phyloP scores from a whole-genome alignment of 768 basidiomycete species.

The Suillus brevipes region DNA sequence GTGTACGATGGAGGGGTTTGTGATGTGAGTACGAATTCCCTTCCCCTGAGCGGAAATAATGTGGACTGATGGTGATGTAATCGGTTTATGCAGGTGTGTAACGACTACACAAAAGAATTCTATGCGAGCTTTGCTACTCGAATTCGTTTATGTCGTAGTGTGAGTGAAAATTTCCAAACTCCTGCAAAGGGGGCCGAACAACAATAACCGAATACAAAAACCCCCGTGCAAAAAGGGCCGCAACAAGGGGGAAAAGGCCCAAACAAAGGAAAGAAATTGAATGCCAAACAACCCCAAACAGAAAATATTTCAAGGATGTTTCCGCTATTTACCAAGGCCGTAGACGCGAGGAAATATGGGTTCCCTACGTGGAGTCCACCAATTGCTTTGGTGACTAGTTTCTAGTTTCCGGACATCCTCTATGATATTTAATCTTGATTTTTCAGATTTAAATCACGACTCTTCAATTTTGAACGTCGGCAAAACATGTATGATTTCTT shows the following conservation, averaged over 20 bases:
- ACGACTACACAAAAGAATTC: conserved; percentile 33
- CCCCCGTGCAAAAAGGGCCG: too few relatives aligned
- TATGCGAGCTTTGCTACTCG: conserved; percentile 51
- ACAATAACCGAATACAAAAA: too few relatives aligned
- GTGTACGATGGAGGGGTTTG: conserved; percentile 60
- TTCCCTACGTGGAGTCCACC: conserved; percentile 24
- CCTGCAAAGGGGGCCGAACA: too few relatives aligned
- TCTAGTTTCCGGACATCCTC: background rate
- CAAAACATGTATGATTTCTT: conserved; percentile 18
- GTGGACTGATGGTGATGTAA: conserved; percentile 2
- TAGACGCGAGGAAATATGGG: conserved; percentile 14
- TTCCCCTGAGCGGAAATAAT: background rate
- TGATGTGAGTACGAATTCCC: conserved; percentile 39
- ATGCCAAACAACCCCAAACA: too few relatives aligned
- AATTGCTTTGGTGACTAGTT: conserved; percentile 20
- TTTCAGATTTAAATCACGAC: background rate
- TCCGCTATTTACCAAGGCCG: background rate
- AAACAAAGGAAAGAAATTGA: too few relatives aligned
- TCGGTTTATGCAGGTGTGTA: conserved; percentile 38
- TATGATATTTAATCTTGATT: background rate
- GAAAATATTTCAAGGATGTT: conserved; percentile 14
- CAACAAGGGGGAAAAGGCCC: too few relatives aligned
- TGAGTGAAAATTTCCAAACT: conserved; percentile 24
- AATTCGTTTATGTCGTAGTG: conserved; percentile 45
- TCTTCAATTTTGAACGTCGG: background rate